phyloP scores from a whole-genome alignment of 2,329 filamentous ascomycete species.

The Penicillium occitanis region DNA sequence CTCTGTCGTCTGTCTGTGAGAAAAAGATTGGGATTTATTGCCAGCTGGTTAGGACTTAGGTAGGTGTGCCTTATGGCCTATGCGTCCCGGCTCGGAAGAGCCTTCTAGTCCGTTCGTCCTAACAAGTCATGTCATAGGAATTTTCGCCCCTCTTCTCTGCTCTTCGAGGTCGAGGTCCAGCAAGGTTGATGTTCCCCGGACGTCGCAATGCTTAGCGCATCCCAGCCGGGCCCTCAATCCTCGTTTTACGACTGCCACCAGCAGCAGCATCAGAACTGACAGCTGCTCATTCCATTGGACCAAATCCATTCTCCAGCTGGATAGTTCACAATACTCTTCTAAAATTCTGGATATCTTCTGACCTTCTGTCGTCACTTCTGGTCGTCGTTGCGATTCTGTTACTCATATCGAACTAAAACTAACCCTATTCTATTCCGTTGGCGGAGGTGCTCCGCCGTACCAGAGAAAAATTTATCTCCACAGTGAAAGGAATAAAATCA shows the following conservation, averaged over 20 bases:
- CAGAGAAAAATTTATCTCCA: conserved; percentile 8
- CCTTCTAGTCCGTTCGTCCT: background rate
- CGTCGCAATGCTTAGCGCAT: conserved; percentile 11
- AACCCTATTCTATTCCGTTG: conserved; percentile 15
- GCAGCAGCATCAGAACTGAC: background rate
- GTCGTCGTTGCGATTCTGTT: background rate
- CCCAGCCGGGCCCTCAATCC: conserved; percentile 4
- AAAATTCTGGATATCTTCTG: background rate
- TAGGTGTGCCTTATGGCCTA: background rate
- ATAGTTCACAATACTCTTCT: background rate
- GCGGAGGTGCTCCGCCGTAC: conserved; percentile 14
- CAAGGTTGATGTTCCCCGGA: conserved; percentile 8
- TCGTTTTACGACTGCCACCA: background rate
- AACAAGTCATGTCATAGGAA: background rate
- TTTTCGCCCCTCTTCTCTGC: background rate
- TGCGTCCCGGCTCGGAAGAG: background rate
- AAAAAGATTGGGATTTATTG: background rate
- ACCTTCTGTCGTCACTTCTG: background rate
- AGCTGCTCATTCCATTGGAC: conserved; percentile 5
- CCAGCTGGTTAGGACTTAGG: background rate
- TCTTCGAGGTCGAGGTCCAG: background rate
- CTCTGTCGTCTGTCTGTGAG: background rate
- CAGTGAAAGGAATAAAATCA: background rate
- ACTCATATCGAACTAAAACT: background rate
- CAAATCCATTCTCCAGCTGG: background rate